Conservation (phyloP, 352 stramenopile species). For the Phytophthora pinifolia region DNA sequence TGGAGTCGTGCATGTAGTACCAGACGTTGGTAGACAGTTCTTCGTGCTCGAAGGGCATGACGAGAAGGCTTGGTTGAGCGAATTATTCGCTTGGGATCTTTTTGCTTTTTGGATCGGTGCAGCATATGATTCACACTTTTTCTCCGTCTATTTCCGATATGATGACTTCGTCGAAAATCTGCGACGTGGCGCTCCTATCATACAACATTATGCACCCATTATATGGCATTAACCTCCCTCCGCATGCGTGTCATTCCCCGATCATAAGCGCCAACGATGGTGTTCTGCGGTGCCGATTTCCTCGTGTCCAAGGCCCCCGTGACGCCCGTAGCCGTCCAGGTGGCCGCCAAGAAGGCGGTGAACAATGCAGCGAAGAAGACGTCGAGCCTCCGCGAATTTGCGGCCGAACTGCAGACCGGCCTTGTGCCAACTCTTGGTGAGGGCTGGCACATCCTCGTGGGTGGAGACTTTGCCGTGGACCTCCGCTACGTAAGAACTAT, state of each 20-base stretch:
- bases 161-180: background rate
- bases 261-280: conserved; percentile 35
- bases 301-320: conserved; percentile 60
- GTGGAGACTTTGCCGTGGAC: conserved; percentile 72
- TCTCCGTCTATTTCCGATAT: too few relatives aligned
- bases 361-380: conserved; percentile 57
- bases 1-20: conserved; percentile 31
- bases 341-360: conserved; percentile 44
- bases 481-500: conserved; percentile 62
- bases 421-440: conserved; percentile 50
- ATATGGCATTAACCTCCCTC: too few relatives aligned
- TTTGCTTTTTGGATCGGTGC: too few relatives aligned
- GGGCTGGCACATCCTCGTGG: conserved; percentile 73
- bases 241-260: background rate
- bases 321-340: conserved; percentile 39
- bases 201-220: too few relatives aligned
- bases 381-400: conserved; percentile 66
- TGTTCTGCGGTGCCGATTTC: conserved; percentile 58
- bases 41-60: conserved; percentile 13
- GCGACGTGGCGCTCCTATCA: too few relatives aligned
- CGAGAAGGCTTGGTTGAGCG: background rate
- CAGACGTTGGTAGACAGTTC: conserved; percentile 31
- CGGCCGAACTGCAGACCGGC: conserved; percentile 31
- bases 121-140: too few relatives aligned
- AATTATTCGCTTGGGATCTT: too few relatives aligned